phyloP scores from a whole-genome alignment of 495 filamentous ascomycete species.

The Bacidia rubella region DNA sequence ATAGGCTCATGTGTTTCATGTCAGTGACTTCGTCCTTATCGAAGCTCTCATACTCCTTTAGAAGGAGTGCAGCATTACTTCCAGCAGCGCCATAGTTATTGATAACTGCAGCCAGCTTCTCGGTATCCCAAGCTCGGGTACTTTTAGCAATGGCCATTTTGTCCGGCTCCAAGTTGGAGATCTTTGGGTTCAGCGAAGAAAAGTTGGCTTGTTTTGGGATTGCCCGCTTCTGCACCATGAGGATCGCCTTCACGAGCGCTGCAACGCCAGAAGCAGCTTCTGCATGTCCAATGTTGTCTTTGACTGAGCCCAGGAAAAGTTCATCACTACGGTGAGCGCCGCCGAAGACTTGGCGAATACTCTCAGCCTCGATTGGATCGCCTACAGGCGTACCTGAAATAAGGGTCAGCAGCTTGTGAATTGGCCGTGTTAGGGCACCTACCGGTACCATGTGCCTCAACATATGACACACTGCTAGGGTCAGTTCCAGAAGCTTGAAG shows the following conservation, averaged over 20 bases:
- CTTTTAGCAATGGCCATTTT: constrained; percentile 26
- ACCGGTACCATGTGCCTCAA: constrained; percentile 32
- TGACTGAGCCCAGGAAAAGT: constrained; percentile 31
- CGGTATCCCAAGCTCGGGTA: constrained; percentile 23
- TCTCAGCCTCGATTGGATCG: constrained; percentile 25
- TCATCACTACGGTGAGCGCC: constrained; percentile 10
- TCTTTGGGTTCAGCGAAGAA: constrained; percentile 27
- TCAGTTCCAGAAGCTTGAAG: constrained; percentile 6
- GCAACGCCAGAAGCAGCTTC: constrained; percentile 36
- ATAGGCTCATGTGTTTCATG: neutral
- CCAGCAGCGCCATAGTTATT: constrained; percentile 38
- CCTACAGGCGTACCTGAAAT: constrained; percentile 23
- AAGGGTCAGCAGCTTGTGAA: neutral
- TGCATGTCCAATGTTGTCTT: constrained; percentile 37
- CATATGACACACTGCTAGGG: constrained; percentile 15
- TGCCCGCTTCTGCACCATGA: constrained; percentile 34
- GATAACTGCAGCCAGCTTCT: constrained; percentile 29
- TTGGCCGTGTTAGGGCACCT: neutral
- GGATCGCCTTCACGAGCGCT: constrained; percentile 31
- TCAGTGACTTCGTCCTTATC: neutral
- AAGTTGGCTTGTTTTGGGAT: constrained; percentile 34
- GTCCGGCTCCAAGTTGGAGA: constrained; percentile 7
- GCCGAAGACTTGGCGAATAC: constrained; percentile 24
- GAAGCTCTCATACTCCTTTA: constrained; percentile 13
- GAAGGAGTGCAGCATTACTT: constrained; percentile 27